Evolutionary conservation across 441 rosid genomes (phyloP), one percentile per base, ranked within the genome.

Genomic region (Adansonia gregorii): DNA sequence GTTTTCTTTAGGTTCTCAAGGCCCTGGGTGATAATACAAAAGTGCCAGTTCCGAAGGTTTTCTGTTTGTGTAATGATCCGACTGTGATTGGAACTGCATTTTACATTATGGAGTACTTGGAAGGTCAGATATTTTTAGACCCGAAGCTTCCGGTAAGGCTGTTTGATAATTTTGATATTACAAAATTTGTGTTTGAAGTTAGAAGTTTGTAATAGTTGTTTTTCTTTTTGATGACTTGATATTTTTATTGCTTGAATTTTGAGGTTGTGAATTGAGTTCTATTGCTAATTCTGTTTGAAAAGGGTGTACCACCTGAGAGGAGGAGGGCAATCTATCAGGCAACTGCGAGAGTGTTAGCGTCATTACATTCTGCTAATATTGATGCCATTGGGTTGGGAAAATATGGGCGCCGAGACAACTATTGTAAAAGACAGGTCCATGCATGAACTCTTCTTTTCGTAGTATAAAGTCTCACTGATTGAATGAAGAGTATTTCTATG

Each of bases 51-150:
- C 98, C 97, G 6, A 94, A 86, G 87, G 97, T 84, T 51, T 91
- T 86, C 78, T 92, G 94, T 83, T 86, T 92, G 66, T 94, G 99
- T 80, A 81, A 81, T 39, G 95, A 94, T 82, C 82, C 89, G 0
- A 73, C 77, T 68, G 87, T 95, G 3, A 89, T 94, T 64, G 97
- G 97, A 70, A 92, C 99, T 76, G 86, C 88, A 14, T 96, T 94
- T 85, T 96, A 94, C 87, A 90, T 95, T 75, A 94, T 94, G 98
- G 99, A 94, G 85, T 94, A 83, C 74, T 83, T 96, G 88, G 93
- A 96, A 87, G 99, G 99, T 4, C 89, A 98, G 20, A 90, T 96
- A 52, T 94, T 89, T 72, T 46, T 91, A 6, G 97, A 95, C 76
- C 93, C 94, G 0, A 80, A 81, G 78, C 86, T 93, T 58, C 98